Percentiles rank a stretch among this genome's conserved stretches.
These are phyloP conservation scores for Lactarius psammicola DNA, from an alignment of 768 basidiomycete species.

Conservation along the genomic window DNA sequence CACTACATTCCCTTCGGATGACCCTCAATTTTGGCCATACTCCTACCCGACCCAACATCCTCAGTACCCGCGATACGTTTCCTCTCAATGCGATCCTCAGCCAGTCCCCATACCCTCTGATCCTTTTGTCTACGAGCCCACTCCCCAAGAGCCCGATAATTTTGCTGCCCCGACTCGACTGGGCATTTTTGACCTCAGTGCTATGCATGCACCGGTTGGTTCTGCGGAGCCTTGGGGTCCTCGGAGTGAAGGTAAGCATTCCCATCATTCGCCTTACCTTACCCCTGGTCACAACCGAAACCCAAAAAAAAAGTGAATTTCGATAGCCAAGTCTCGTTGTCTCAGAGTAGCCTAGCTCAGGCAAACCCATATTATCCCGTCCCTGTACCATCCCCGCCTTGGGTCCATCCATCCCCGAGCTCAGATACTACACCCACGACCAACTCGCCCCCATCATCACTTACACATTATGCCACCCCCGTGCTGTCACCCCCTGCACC, in stretches of 20 bases:
- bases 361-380: slow-evolving; percentile 16
- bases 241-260: slow-evolving; percentile 6
- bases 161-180: slow-evolving; percentile 13
- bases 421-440: slow-evolving; percentile 16
- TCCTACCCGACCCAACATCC: slow-evolving; percentile 5
- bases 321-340: neutral
- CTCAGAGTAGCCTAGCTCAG: slow-evolving; percentile 14
- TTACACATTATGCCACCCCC: neutral
- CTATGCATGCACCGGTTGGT: slow-evolving; percentile 11
- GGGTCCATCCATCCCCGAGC: slow-evolving; percentile 19
- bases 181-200: slow-evolving; percentile 19
- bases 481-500: slow-evolving; percentile 7
- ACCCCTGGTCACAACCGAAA: neutral
- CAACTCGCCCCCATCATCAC: slow-evolving; percentile 15
- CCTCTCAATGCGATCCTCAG: slow-evolving; percentile 19
- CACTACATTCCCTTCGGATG: slow-evolving; percentile 11
- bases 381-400: slow-evolving; percentile 16
- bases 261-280: neutral
- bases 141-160: neutral
- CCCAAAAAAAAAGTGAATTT: neutral
- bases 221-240: slow-evolving; percentile 20
- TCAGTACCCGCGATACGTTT: slow-evolving; percentile 11
- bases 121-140: slow-evolving; percentile 9
- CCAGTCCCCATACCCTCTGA: neutral
- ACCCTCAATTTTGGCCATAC: slow-evolving; percentile 24